phyloP scores from a whole-genome alignment of 306 rosid species.

The Trifolium repens region DNA sequence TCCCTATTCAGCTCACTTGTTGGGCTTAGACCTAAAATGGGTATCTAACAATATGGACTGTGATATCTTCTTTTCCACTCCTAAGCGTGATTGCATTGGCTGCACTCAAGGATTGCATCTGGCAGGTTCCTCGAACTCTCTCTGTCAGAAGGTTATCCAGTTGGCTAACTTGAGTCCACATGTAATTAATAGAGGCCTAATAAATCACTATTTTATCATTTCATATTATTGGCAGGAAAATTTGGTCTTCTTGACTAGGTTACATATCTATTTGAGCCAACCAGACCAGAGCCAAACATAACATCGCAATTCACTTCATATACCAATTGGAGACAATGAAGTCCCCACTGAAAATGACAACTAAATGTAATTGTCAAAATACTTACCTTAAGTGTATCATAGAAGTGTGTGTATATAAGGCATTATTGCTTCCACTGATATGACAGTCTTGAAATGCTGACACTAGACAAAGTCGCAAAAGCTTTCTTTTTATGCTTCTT shows the following conservation, averaged over 20 bases:
- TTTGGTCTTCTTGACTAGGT: not conserved
- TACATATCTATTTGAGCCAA: not conserved
- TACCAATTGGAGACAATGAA: slow-evolving; percentile 3
- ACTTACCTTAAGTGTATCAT: not conserved
- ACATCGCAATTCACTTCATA: slow-evolving; percentile 3
- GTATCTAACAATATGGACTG: not conserved
- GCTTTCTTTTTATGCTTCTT: slow-evolving; percentile 54
- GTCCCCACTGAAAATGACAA: not conserved
- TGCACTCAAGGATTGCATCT: not conserved
- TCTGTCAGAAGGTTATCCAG: not conserved
- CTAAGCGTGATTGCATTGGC: no score
- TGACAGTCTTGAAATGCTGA: not conserved
- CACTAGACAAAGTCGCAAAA: not conserved
- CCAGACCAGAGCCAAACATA: not conserved
- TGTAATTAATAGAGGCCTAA: not conserved
- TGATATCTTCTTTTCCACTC: not conserved
- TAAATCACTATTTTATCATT: no score
- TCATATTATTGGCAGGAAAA: not conserved
- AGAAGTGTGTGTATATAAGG: not conserved
- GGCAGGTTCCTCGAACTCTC: not conserved
- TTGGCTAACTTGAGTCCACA: not conserved
- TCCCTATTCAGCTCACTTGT: not conserved
- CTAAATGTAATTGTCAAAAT: not conserved
- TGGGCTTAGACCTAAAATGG: no score
- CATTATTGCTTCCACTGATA: slow-evolving; percentile 1